Base-by-base conservation (phyloP, 2,329 filamentous ascomycete genomes). In the Cordyceps farinosa region DNA sequence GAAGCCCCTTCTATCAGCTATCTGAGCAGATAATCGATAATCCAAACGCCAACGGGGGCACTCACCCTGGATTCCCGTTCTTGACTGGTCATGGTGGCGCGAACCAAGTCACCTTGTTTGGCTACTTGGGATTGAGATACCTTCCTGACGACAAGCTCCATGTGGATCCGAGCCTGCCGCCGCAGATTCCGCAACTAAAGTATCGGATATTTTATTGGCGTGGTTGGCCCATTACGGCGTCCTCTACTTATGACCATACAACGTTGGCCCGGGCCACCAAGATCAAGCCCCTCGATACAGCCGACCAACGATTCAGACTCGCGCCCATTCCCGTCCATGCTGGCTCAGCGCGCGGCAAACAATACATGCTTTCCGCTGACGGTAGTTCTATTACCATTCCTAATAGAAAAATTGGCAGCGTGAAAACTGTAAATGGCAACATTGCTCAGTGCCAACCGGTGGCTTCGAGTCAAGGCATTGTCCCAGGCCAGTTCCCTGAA, bases 51-150 rank as follows among this genome's bases (percentile, higher is more conserved):
- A 86, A 90, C 65, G 69, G 69, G 22, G 69, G 66, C 3, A 70
- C 69, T 1, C 66, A 70, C 38, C 87, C 88, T 0, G 88, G 88
- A 0, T 91, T 83, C 68, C 88, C 88, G 0, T 91, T 91, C 77
- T 75, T 90, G 38, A 91, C 88, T 0, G 88, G 88, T 9, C 85
- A 89, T 70, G 89, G 88, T 17, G 88, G 88, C 51, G 83, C 86
- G n/a, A 82, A 89, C 66, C 87, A 90, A 70, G 84, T 90, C 11
- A 82, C 81, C 1, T 77, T 88, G 5, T 89, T 86, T 67, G 88
- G 88, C 0, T 90, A 88, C 69, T 80, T 90, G 1, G 88, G 88
- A 1, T 77, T 90, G 2, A 82, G 86, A 9, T 75, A 88, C 2
- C 78, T 83, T 52, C 78, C 85, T 1, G 85, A 87, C 62, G 78